phyloP scores from a whole-genome alignment of 768 basidiomycete genomes.

The Lactarius vividus region DNA sequence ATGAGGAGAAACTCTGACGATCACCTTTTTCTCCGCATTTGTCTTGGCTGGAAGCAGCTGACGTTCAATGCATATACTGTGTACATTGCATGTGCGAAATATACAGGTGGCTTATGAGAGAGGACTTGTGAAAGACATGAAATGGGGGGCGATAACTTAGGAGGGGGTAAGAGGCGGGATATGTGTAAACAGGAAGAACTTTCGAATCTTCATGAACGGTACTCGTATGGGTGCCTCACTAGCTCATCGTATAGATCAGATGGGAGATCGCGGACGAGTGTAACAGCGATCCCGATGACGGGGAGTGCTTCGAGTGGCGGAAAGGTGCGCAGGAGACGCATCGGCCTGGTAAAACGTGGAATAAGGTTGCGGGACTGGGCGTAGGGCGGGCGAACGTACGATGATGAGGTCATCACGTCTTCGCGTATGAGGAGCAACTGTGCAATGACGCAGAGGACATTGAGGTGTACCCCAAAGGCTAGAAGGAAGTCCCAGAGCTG shows the following conservation, averaged over 20 bases:
- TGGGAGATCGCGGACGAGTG: slow-evolving; percentile 89
- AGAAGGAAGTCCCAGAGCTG: slow-evolving; percentile 97
- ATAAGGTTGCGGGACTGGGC: slow-evolving; percentile 3
- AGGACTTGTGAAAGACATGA: slow-evolving; percentile 2
- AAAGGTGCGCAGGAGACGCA: slow-evolving; percentile 91
- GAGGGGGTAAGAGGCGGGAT: not conserved
- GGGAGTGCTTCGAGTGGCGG: slow-evolving; percentile 85
- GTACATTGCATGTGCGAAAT: slow-evolving; percentile 9
- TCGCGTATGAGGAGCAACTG: slow-evolving; percentile 88
- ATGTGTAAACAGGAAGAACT: not conserved
- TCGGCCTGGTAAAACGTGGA: slow-evolving; percentile 57
- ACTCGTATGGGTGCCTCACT: slow-evolving; percentile 81
- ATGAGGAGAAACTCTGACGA: slow-evolving; percentile 15
- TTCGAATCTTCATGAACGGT: slow-evolving; percentile 4
- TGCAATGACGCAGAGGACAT: slow-evolving; percentile 95
- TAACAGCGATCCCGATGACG: slow-evolving; percentile 91
- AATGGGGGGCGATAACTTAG: slow-evolving; percentile 3
- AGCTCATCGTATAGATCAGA: slow-evolving; percentile 84
- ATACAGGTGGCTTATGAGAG: slow-evolving; percentile 9
- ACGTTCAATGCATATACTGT: not conserved
- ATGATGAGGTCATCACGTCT: slow-evolving; percentile 82
- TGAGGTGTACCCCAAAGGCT: slow-evolving; percentile 94
- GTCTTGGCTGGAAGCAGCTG: not conserved
- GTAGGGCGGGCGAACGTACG: slow-evolving; percentile 47
- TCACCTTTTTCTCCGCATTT: not conserved